A percentile compares a stretch with the other conserved stretches of the same genome.
phyloP scores from a whole-genome alignment of 805 yeast species.

The Torulaspora microellipsoides region DNA sequence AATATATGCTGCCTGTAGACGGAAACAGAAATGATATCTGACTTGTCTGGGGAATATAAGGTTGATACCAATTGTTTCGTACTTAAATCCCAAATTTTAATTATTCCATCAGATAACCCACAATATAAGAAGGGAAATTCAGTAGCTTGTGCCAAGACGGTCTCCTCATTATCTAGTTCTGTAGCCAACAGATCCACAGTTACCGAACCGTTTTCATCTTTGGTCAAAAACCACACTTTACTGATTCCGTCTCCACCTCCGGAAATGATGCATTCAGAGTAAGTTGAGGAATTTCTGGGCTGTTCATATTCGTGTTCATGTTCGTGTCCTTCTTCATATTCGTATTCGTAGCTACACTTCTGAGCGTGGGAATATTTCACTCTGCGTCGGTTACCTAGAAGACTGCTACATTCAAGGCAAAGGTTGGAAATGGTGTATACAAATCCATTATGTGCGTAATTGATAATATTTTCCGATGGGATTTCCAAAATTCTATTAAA shows the following conservation, averaged over 20 bases:
- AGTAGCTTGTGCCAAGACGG: conserved; percentile 65
- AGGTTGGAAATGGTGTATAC: conserved; percentile 56
- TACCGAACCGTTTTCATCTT: conserved; percentile 15
- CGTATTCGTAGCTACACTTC: not conserved
- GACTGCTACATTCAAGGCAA: conserved; percentile 13
- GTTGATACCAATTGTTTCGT: conserved; percentile 64
- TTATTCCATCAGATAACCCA: conserved; percentile 68
- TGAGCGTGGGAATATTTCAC: not conserved
- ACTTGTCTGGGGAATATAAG: conserved; percentile 36
- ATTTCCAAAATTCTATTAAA: conserved; percentile 52
- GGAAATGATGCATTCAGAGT: conserved; percentile 44
- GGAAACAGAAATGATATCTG: conserved; percentile 50
- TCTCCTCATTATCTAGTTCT: conserved; percentile 51
- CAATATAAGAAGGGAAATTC: conserved; percentile 71
- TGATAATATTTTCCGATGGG: conserved; percentile 57
- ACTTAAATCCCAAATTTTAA: conserved; percentile 83
- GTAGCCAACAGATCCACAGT: conserved; percentile 12
- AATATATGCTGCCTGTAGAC: conserved; percentile 30
- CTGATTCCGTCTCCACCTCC: conserved; percentile 91
- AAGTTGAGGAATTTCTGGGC: not conserved
- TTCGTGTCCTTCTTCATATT: not conserved
- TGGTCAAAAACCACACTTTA: conserved; percentile 66
- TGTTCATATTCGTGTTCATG: conserved; percentile 12
- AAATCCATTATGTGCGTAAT: conserved; percentile 90
- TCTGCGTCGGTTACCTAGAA: conserved; percentile 6